Base-by-base conservation (phyloP, 768 basidiomycete species). In the Lepiota venenata region DNA sequence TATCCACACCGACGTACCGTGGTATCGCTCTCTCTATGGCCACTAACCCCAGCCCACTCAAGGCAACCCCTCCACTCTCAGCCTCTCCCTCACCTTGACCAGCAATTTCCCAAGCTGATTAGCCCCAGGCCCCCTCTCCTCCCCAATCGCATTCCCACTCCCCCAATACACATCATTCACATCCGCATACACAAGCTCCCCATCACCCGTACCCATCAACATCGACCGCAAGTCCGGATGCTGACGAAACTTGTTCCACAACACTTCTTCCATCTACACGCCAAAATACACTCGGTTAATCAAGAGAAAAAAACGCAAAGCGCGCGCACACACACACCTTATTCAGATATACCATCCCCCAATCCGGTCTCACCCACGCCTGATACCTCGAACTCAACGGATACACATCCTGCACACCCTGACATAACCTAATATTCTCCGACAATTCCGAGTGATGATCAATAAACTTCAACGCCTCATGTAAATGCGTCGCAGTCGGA, bases 401-500 rank as follows among this genome's bases (percentile, higher is more conserved):
- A 0, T 66, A 68, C 1, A 74, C 66, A 1, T 69, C 65, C 4
- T 47, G 55, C 14, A 69, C 58, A 39, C 70, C 61, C 20, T 51
- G 37, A 46, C 66, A 66, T 2, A 10, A 22, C n/a, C 84, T 71
- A 52, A 88, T 82, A 16, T 62, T 60, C 50, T 85, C 80, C 14
- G 80, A 79, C 14, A 84, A 55, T 1, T 76, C 74, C 0, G 76
- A 77, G 1, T 70, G 68, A 20, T 70, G 64, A 2, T 71, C 69
- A 35, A 79, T 56, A 63, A 80, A 88, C 64, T 84, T 84, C 63
- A 84, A 70, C 12, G 85, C 86, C 65, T 89, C 85, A 42, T 79
- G 75, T 20, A 89, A 72, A 58, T 89, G 87, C 58, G 80, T 64
- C 15, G 83, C 87, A 4, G 80, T 84, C 8, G 84, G 84, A 58